These are phyloP conservation scores for Cladophialophora yegresii DNA, from an alignment of 2,329 filamentous ascomycete genomes.

Conservation along the genomic window DNA sequence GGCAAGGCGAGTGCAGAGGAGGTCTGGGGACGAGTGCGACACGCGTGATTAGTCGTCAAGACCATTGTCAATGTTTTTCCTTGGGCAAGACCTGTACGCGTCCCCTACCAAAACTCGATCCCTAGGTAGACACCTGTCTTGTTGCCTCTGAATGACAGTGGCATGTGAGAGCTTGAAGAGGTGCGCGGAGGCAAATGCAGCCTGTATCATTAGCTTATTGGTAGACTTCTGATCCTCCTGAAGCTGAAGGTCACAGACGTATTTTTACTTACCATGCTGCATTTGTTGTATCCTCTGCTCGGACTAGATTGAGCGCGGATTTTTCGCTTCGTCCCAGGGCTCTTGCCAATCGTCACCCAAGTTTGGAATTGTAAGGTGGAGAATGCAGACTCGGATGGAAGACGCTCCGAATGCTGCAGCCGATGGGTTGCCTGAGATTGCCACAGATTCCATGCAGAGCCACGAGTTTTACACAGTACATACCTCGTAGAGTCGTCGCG, in stretches of 20 bases:
- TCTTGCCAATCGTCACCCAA: background rate
- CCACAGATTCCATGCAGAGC: background rate
- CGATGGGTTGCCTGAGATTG: background rate
- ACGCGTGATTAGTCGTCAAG: background rate
- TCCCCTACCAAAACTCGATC: background rate
- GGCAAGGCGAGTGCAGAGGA: conserved; percentile 81
- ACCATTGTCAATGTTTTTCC: background rate
- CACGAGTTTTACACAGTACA: too few relatives aligned
- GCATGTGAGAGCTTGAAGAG: background rate
- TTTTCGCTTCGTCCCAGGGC: background rate
- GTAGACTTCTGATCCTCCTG: background rate
- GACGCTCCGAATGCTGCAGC: too few relatives aligned
- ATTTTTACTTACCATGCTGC: background rate
- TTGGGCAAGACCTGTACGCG: background rate
- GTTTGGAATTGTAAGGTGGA: background rate
- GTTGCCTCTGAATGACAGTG: background rate
- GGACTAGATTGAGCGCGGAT: background rate
- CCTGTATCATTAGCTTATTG: conserved; percentile 21
- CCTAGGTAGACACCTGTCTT: background rate
- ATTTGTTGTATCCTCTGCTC: background rate
- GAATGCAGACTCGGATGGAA: background rate
- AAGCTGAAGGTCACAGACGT: background rate
- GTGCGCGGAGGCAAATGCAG: background rate
- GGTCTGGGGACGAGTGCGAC: conserved; percentile 71
- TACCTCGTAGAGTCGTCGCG: too few relatives aligned